These are phyloP conservation scores for Starmerella cellae DNA, from an alignment of 805 yeast species.

Conservation along the genomic window DNA sequence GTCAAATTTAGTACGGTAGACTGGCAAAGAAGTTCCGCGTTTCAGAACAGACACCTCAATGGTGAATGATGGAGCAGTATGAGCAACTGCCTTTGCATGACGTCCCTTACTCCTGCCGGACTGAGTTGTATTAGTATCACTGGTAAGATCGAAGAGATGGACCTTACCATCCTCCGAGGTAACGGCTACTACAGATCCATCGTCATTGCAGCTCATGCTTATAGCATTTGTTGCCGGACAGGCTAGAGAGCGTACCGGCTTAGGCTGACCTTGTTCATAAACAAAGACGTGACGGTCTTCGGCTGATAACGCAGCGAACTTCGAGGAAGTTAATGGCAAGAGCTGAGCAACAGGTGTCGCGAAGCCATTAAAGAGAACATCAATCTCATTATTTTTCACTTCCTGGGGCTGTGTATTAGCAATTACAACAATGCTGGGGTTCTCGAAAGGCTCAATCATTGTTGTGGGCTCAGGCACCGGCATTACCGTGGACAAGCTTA, in stretches of 20 bases:
- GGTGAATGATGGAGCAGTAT: slow-evolving; percentile 8
- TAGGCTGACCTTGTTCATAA: slow-evolving; percentile 38
- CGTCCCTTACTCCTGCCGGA: slow-evolving; percentile 6
- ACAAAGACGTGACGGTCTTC: slow-evolving; percentile 74
- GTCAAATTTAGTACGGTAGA: slow-evolving; percentile 11
- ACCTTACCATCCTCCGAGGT: slow-evolving; percentile 63
- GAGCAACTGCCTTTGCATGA: slow-evolving; percentile 4
- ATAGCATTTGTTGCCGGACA: slow-evolving; percentile 47
- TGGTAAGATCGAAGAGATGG: slow-evolving; percentile 43
- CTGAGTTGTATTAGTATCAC: not conserved
- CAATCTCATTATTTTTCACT: slow-evolving; percentile 33
- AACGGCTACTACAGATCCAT: slow-evolving; percentile 32
- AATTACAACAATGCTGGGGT: slow-evolving; percentile 31
- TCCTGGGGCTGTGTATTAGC: slow-evolving; percentile 58
- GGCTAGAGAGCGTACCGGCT: slow-evolving; percentile 46
- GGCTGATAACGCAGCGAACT: slow-evolving; percentile 56
- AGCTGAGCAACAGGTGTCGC: slow-evolving; percentile 50
- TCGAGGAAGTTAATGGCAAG: slow-evolving; percentile 26
- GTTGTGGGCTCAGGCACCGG: slow-evolving; percentile 7
- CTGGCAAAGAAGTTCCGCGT: slow-evolving; percentile 2
- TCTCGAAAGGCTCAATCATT: not conserved
- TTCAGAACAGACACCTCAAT: slow-evolving; percentile 9
- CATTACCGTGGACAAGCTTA: slow-evolving; percentile 23
- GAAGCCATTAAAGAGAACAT: slow-evolving; percentile 60
- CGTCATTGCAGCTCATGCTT: slow-evolving; percentile 26